phyloP scores from a whole-genome alignment of 2,329 filamentous ascomycete genomes.

The Stylonectria norvegica region DNA sequence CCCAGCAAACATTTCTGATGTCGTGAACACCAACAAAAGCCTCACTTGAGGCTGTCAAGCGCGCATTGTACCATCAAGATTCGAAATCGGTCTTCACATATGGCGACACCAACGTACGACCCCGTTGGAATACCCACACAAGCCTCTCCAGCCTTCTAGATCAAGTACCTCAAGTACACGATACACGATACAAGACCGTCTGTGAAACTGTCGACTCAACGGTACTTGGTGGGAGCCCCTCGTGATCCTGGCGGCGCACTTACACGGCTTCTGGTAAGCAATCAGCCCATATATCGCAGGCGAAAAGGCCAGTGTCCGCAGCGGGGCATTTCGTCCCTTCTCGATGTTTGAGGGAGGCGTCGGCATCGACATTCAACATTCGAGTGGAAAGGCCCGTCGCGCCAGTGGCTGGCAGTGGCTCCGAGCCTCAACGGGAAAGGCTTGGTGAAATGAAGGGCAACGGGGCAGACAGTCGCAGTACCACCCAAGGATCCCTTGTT shows the following conservation, averaged over 20 bases:
- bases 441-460: too few relatives aligned
- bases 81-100: slow-evolving; percentile 3
- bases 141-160: slow-evolving; percentile 12
- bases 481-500: too few relatives aligned
- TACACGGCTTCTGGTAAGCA: slow-evolving; percentile 9
- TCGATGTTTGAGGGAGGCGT: slow-evolving; percentile 9
- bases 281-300: slow-evolving; percentile 7
- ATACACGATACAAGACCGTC: slow-evolving; percentile 5
- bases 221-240: slow-evolving; percentile 2
- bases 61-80: slow-evolving; percentile 9
- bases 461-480: too few relatives aligned
- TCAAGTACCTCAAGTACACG: slow-evolving; percentile 12
- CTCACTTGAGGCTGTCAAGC: slow-evolving; percentile 9
- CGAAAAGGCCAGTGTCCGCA: neutral
- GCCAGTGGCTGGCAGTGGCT: slow-evolving; percentile 17
- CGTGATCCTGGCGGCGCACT: slow-evolving; percentile 11
- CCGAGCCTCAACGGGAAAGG: too few relatives aligned
- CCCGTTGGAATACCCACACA: slow-evolving; percentile 8
- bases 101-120: slow-evolving; percentile 7
- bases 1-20: slow-evolving; percentile 1
- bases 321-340: neutral
- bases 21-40: slow-evolving; percentile 2
- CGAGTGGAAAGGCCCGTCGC: slow-evolving; percentile 9
- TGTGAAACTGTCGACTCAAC: neutral
- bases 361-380: slow-evolving; percentile 11